Evolutionary conservation across 371 early-diverging fungal species (phyloP), one percentile per base, ranked within the genome.

Genomic region (Mortierella sp.): DNA sequence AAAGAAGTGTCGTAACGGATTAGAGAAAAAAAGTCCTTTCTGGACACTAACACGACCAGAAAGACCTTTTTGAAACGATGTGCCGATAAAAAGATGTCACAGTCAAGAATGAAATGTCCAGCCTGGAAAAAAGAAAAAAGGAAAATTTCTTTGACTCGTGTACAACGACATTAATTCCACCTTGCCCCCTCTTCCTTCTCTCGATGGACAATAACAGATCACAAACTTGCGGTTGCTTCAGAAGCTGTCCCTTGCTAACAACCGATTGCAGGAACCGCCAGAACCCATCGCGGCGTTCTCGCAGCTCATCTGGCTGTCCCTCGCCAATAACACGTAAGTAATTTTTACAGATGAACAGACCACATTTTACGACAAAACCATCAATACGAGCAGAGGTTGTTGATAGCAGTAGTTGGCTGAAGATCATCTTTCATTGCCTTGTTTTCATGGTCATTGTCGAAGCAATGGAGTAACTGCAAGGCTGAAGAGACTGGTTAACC

Each of bases 271-370:
- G 3, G 68, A 84, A n/a, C 83, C 90, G 34, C 94, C 94, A 10
- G 73, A 79, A 6, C 90, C 91, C 55, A 86, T 93, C n/a, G 78
- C 89, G 14, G 67, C 81, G 6, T 85, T 94, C 39, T 86, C 79
- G 10, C 88, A 91, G 22, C 84, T 94, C 29, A 90, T 88, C 16
- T 91, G 91, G 81, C 79, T 94, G 6, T 93, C 94, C 10, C 79
- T 94, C 7, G 91, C 92, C 4, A 89, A 89, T 52, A 94, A 94
- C 76, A 84, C 77, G 69, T 85, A 94, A 69, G 80, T 9, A 41
- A 16, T 31, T 10, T 53, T 53, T 47, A 47, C 13, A 5, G 31
- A 29, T 2, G 14, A 53, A 53, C 13, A 26, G 29, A 53, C 55
- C 55, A 29, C 31, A 53, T 53, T 53, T 53, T 29, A 29, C 55